Conservation (phyloP, 768 basidiomycete species). For the Rubroboletus pulcherrimus region DNA sequence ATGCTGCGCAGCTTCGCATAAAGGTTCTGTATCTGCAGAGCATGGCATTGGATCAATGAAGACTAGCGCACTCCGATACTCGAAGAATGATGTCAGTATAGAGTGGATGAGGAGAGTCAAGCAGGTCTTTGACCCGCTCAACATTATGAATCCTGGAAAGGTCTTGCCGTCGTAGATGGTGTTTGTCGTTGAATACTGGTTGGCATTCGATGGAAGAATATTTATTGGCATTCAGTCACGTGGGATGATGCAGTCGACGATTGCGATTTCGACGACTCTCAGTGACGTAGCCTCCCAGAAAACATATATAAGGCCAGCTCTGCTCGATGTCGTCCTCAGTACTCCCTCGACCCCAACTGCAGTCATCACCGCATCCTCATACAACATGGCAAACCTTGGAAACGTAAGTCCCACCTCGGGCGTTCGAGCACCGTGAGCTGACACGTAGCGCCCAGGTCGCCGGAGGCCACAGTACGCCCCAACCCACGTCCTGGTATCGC, state of each 20-base stretch:
- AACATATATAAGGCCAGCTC: conserved; percentile 5
- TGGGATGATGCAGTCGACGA: background rate
- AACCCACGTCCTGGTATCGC: background rate
- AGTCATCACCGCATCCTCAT: background rate
- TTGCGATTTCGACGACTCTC: background rate
- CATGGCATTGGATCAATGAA: conserved; percentile 98
- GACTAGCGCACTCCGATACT: conserved; percentile 83
- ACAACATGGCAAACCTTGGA: conserved; percentile 15
- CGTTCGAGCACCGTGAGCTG: background rate
- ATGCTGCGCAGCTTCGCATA: conserved; percentile 52
- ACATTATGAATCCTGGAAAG: conserved; percentile 93
- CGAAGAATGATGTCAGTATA: conserved; percentile 75
- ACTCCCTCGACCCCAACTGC: background rate
- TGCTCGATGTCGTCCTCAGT: background rate
- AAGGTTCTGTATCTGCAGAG: conserved; percentile 94
- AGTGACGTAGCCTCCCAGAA: conserved; percentile 11
- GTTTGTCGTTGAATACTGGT: background rate
- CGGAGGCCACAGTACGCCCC: conserved; percentile 11
- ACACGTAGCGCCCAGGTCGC: conserved; percentile 8
- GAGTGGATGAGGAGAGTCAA: conserved; percentile 91
- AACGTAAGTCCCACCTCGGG: conserved; percentile 12
- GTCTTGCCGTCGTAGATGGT: conserved; percentile 41
- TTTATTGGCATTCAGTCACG: background rate
- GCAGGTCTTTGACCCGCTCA: conserved; percentile 79
- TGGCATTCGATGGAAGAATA: background rate